Evolutionary conservation across 2,329 filamentous ascomycete species (phyloP), one percentile per base, ranked within the genome.

Genomic region (Alternaria burnsii): DNA sequence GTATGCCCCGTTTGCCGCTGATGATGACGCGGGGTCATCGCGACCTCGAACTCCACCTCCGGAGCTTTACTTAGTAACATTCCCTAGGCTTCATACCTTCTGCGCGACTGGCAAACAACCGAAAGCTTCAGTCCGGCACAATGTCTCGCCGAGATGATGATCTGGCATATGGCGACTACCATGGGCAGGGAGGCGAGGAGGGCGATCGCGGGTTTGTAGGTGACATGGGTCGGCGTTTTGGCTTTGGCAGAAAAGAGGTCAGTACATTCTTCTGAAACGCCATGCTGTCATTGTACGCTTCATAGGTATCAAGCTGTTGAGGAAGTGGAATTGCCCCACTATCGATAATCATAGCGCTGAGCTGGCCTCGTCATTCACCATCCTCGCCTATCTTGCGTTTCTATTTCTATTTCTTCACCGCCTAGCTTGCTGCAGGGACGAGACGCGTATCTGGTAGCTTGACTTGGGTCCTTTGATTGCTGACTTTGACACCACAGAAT

Each of bases 131-230:
- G 63, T 60, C 63, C 58, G 60, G 28, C 56, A 62, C 61, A 44
- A 78, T 78, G 76, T 69, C 76, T 60, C 71, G 70, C 48, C 65
- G 79, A 57, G 82, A 87, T 65, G 83, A 87, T 67, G 79, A 81
- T 62, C 70, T 87, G 71, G 85, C 85, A 55, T 87, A 87, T 71
- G 85, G 85, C 62, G 81, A 84, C 36, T 85, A 84, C 66, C 77
- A 82, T 58, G 74, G 69, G 18, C 70, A 71, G 70, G 63, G 77
- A 59, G 67, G 72, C 68, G 66, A 76, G 36, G 81, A 82, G 44
- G 78, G 76, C 41, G 81, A 84, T 43, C 79, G 84, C 41, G 83
- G 84, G n/a, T 71, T 87, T 32, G 77, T 86, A 38, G 82, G 84
- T 38, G 83, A 85, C 68, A 81, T 85, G 61, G 82, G 84, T 59